phyloP scores from a whole-genome alignment of 192 early-diverging fungal species.

The Pilobolus umbonatus region DNA sequence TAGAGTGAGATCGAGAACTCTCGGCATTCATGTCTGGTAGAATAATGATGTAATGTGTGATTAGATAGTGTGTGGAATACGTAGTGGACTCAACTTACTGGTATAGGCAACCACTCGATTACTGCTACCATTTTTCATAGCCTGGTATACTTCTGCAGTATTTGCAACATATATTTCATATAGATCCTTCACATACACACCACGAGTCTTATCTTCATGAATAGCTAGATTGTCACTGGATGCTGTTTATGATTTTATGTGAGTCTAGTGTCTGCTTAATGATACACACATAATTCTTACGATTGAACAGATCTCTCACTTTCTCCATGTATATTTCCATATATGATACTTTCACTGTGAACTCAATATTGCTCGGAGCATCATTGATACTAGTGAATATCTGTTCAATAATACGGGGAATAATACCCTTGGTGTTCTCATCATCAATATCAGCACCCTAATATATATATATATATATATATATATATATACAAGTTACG shows the following conservation, averaged over 20 bases:
- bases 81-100: slow-evolving; percentile 65
- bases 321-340: slow-evolving; percentile 99
- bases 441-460: slow-evolving; percentile 95
- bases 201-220: slow-evolving; percentile 94
- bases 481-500: neutral
- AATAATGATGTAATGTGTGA: neutral
- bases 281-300: slow-evolving; percentile 36
- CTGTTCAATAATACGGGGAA: slow-evolving; percentile 93
- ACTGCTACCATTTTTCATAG: slow-evolving; percentile 90
- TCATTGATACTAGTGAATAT: slow-evolving; percentile 91
- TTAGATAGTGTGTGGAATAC: too few relatives aligned
- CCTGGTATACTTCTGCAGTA: slow-evolving; percentile 93
- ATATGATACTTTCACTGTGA: slow-evolving; percentile 97
- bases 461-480: too few relatives aligned
- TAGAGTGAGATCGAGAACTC: slow-evolving; percentile 96
- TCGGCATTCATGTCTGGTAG: slow-evolving; percentile 95
- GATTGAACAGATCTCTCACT: slow-evolving; percentile 93
- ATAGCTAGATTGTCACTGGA: slow-evolving; percentile 87
- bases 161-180: slow-evolving; percentile 98
- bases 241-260: slow-evolving; percentile 38
- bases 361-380: slow-evolving; percentile 90
- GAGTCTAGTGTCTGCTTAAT: neutral
- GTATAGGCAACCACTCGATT: slow-evolving; percentile 89
- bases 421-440: slow-evolving; percentile 87
- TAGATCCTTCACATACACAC: slow-evolving; percentile 98